Conservation (phyloP, 192 early-diverging fungal species). For the Coemansia guatemalensis region DNA sequence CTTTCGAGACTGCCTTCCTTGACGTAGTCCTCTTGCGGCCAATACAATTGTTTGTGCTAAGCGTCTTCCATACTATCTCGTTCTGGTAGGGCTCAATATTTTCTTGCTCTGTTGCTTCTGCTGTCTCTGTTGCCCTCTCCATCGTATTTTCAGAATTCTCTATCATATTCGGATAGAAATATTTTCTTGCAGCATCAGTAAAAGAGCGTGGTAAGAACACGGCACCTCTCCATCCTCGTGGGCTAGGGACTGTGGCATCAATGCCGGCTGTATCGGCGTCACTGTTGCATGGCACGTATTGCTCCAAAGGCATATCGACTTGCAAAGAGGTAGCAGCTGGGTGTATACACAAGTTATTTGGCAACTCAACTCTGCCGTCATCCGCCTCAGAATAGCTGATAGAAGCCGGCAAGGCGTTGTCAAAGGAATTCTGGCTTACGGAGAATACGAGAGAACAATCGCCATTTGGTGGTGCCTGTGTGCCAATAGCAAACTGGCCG, state of each 20-base stretch:
- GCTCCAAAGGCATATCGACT: not conserved
- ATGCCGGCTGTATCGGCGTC: not conserved
- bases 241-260: not conserved
- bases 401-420: not conserved
- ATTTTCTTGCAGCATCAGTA: slow-evolving; percentile 8
- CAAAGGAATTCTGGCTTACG: not conserved
- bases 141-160: not conserved
- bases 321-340: not conserved
- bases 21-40: not conserved
- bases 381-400: not conserved
- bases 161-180: not conserved
- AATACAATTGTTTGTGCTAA: not conserved
- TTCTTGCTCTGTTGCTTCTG: not conserved
- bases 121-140: not conserved
- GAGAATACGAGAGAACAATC: not conserved
- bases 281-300: not conserved
- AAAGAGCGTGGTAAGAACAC: slow-evolving; percentile 25
- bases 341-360: not conserved
- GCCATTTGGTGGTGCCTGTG: not conserved
- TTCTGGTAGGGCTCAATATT: not conserved
- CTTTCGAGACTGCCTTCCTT: not conserved
- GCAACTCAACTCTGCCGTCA: not conserved
- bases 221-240: slow-evolving; percentile 19
- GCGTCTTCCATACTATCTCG: not conserved
- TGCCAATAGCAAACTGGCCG: not conserved